Percentiles rank a stretch among this genome's conserved stretches.
Conservation (phyloP, 805 yeast genomes). For the Nakazawaea wyomingensis region DNA sequence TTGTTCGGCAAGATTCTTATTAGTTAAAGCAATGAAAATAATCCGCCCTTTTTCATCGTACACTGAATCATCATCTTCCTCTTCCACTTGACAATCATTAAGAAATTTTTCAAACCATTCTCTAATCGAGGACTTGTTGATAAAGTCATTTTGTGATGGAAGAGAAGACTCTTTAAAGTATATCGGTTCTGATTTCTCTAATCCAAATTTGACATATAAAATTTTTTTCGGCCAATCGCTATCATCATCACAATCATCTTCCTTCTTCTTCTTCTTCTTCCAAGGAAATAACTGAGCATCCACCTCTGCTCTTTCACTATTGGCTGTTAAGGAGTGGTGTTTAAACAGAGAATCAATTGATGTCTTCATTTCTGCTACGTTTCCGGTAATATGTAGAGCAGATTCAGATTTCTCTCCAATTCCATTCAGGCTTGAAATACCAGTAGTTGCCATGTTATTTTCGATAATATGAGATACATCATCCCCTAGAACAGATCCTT, state of each 20-base stretch:
- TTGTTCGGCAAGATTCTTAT: background rate
- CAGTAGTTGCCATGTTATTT: too few relatives aligned
- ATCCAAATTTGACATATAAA: constrained; percentile 9
- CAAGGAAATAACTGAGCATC: constrained; percentile 7
- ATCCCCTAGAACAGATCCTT: too few relatives aligned
- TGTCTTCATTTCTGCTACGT: too few relatives aligned
- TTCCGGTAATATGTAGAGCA: too few relatives aligned
- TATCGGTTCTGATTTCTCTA: background rate
- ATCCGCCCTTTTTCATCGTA: constrained; percentile 5
- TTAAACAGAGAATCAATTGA: too few relatives aligned
- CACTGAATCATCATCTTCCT: background rate
- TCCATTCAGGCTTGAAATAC: too few relatives aligned
- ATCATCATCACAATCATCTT: constrained; percentile 9
- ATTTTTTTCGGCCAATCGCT: constrained; percentile 7
- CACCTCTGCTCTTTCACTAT: background rate
- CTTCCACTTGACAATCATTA: constrained; percentile 5
- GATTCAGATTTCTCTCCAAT: too few relatives aligned
- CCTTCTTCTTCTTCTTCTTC: constrained; percentile 3
- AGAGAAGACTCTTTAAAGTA: background rate
- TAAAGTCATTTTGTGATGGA: constrained; percentile 1
- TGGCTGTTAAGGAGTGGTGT: too few relatives aligned
- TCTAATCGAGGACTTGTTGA: constrained; percentile 5
- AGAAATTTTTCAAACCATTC: constrained; percentile 8
- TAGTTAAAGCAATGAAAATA: constrained; percentile 9
- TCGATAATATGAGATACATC: too few relatives aligned